Evolutionary conservation across 148 eudicot species (phyloP).

Genomic region (Rhododendron molle): DNA sequence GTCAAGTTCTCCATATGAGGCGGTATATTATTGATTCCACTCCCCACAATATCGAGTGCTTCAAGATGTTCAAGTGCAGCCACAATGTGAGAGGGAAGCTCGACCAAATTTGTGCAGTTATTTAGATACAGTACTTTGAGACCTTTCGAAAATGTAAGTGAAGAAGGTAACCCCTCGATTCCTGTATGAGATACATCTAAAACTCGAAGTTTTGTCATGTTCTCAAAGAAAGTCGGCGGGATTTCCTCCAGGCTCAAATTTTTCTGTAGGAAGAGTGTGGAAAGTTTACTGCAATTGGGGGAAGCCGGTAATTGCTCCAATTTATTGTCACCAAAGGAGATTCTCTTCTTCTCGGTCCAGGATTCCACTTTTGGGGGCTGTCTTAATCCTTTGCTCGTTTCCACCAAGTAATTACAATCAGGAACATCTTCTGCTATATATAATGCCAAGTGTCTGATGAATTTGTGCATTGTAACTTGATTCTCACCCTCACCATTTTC

Average conservation of each 20-base stretch:
- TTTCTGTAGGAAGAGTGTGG: constrained; percentile 15
- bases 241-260: not conserved
- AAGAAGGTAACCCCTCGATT: constrained; percentile 6
- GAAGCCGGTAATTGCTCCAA: constrained; percentile 6
- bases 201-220: constrained; percentile 14
- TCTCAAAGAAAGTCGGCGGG: not conserved
- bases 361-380: not conserved
- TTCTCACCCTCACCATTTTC: constrained; percentile 5
- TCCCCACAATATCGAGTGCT: constrained; percentile 18
- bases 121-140: constrained; percentile 13
- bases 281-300: constrained; percentile 10
- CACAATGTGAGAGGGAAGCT: not conserved
- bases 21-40: constrained; percentile 10
- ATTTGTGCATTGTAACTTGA: constrained; percentile 16
- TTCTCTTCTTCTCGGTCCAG: constrained; percentile 10
- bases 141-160: not conserved
- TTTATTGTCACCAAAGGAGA: constrained; percentile 13
- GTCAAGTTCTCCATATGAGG: not conserved
- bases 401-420: not conserved
- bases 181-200: constrained; percentile 12
- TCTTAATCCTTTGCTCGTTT: not conserved
- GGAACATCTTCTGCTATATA: not conserved
- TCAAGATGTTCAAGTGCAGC: not conserved
- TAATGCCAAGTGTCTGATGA: constrained; percentile 8
- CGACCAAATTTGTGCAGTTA: constrained; percentile 2